These are phyloP conservation scores for Strigomonas galati DNA, from an alignment of 208 protist genomes.

Conservation along the genomic window DNA sequence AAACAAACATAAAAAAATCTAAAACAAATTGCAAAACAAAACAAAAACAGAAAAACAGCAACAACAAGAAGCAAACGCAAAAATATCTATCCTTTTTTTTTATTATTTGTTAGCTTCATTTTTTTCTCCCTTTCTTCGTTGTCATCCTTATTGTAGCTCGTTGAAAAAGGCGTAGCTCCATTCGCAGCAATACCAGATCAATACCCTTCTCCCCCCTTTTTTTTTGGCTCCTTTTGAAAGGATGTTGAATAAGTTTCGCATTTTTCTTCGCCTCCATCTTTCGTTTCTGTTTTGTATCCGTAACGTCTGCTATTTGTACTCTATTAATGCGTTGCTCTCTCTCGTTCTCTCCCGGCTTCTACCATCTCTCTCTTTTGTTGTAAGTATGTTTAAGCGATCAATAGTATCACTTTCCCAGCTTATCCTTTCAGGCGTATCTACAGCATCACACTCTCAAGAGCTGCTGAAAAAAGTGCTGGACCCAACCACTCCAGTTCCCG, in stretches of 20 bases:
- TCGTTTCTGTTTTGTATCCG: constrained; percentile 5
- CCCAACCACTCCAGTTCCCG: too few relatives aligned
- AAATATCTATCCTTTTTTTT: constrained; percentile 1
- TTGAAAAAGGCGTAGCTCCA: too few relatives aligned
- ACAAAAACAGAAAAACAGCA: neutral
- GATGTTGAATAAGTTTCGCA: too few relatives aligned
- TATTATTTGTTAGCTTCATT: neutral
- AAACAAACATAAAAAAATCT: constrained; percentile 15
- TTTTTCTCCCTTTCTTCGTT: neutral
- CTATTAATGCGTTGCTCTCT: neutral
- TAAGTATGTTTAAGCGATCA: neutral
- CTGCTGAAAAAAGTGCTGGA: too few relatives aligned
- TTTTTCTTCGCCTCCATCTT: too few relatives aligned
- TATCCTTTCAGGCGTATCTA: neutral
- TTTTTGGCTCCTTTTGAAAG: too few relatives aligned
- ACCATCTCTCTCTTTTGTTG: neutral
- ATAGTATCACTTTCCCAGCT: neutral
- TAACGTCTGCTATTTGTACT: neutral
- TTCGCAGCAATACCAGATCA: too few relatives aligned
- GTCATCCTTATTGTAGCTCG: neutral
- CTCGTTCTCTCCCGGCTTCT: neutral
- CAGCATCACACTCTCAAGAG: too few relatives aligned
- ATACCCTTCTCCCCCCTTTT: neutral
- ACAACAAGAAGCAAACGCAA: neutral
- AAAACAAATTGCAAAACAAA: neutral